phyloP scores from a whole-genome alignment of 2,329 filamentous ascomycete genomes.

The Colletotrichum sp. region DNA sequence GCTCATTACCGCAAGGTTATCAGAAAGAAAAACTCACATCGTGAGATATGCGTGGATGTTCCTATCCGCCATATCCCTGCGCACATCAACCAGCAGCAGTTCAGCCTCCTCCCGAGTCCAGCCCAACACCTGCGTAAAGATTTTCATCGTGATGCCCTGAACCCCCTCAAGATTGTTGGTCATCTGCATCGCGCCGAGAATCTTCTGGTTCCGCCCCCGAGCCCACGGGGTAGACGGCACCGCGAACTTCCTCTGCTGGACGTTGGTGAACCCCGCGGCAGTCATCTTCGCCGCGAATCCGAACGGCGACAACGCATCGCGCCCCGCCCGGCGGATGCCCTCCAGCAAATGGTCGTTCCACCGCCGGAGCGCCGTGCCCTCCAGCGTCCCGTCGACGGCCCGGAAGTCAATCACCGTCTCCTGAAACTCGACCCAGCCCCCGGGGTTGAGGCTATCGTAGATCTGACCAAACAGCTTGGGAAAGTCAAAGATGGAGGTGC shows the following conservation, averaged over 20 bases:
- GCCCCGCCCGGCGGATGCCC: constrained; percentile 40
- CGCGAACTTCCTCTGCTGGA: constrained; percentile 31
- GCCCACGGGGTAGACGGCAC: constrained; percentile 41
- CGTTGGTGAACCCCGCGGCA: constrained; percentile 39
- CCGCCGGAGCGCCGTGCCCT: constrained; percentile 31
- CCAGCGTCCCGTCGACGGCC: constrained; percentile 53
- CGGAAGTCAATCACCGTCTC: constrained; percentile 73
- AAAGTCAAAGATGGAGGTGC: constrained; percentile 38
- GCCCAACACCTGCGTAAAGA: constrained; percentile 34
- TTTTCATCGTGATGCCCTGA: constrained; percentile 33
- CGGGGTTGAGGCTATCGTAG: constrained; percentile 42
- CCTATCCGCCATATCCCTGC: constrained; percentile 31
- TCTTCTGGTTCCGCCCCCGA: constrained; percentile 37
- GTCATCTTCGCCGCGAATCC: constrained; percentile 39
- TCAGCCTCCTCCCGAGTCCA: constrained; percentile 35
- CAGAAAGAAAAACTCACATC: constrained; percentile 23
- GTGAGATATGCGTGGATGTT: constrained; percentile 36
- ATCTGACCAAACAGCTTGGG: constrained; percentile 35
- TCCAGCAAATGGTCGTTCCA: constrained; percentile 40
- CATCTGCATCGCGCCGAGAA: constrained; percentile 39
- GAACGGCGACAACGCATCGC: constrained; percentile 39
- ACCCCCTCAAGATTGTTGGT: constrained; percentile 35
- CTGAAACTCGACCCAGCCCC: constrained; percentile 52
- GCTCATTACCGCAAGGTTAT: neutral
- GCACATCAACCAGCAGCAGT: constrained; percentile 32